Percentiles rank a stretch among this genome's conserved stretches.
These are phyloP conservation scores for Eucalyptus sp. DNA, from an alignment of 345 rosid genomes.

Conservation along the genomic window DNA sequence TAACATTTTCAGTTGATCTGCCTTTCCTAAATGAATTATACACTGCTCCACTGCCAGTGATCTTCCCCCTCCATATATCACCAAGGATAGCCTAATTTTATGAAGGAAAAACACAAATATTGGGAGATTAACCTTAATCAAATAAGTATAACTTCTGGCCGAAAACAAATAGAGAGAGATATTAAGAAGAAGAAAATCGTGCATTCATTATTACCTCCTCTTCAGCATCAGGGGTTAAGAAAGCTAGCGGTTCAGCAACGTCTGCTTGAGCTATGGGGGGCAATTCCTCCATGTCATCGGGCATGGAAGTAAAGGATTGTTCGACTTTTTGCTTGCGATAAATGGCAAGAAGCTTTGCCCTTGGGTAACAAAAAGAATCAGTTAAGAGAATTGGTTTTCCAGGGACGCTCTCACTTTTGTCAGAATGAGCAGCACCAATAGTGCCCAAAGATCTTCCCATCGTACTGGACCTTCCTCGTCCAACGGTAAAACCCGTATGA, in stretches of 20 bases:
- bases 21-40: conserved; percentile 25
- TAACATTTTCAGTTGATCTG: conserved; percentile 20
- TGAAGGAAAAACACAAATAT: background rate
- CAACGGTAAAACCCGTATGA: conserved; percentile 52
- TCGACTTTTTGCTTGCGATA: conserved; percentile 34
- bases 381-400: conserved; percentile 21
- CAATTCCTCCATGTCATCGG: conserved; percentile 45
- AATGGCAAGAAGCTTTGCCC: conserved; percentile 73
- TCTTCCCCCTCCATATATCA: conserved; percentile 62
- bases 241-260: conserved; percentile 52
- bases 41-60: conserved; percentile 40
- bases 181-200: background rate
- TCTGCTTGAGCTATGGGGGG: conserved; percentile 27
- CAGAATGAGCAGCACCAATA: conserved; percentile 5
- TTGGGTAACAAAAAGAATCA: conserved; percentile 44
- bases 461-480: conserved; percentile 59
- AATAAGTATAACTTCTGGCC: background rate
- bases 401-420: conserved; percentile 17
- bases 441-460: conserved; percentile 22
- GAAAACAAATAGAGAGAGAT: background rate
- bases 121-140: background rate
- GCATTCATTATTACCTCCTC: conserved; percentile 47
- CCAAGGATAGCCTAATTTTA: conserved; percentile 34
- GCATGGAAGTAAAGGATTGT: conserved; percentile 21
- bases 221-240: conserved; percentile 57